Evolutionary conservation across 805 yeast genomes (phyloP), one percentile per base, ranked within the genome.

Genomic region (Saccharomycopsis sp.): DNA sequence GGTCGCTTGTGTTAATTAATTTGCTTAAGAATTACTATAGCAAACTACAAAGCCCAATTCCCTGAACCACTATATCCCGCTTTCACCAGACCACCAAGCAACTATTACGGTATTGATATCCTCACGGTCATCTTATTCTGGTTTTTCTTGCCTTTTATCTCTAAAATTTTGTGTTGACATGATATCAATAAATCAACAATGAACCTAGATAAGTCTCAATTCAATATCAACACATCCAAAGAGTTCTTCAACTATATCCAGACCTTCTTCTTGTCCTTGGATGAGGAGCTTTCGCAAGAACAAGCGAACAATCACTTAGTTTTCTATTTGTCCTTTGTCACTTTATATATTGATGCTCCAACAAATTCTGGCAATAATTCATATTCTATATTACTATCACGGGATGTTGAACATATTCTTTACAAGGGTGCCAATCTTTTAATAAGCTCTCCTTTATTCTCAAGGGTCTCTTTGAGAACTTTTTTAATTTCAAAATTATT

Each of bases 231-330:
- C 27, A 29, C 35, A 6, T 20, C 28, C n/a, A 34, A 33, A 14
- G 49, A 45, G n/a, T 45, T 34, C 25, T 39, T 36, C 21, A 39
- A 37, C 13, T 45, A 31, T 36, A 21, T 45, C 5, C 31, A 45
- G 18, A 36, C 36, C 4, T 41, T 21, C 21, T 34, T 45, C 12
- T 31, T 27, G 5, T 39, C 43, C 8, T 13, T 45, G 2, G 45
- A 42, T 26, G 18, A 34, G 12, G 33, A 34, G 14, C 34, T 25
- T 6, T 21, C 39, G 21, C 28, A 38, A 10, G 49, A 46, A n/a
- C 36, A 41, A 25, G 40, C 47, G 5, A 46, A 44, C 29, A 15
- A 38, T 2, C 17, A 36, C n/a, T 27, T 46, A 5, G 38, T 40
- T 21, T 39, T 40, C 15, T 46, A 34, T 32, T 28, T 46, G 10